A percentile compares a stretch with the other conserved stretches of the same genome.
These are phyloP conservation scores for Leccinum angustisporum DNA, from an alignment of 1,284 basidiomycete species.

Conservation along the genomic window DNA sequence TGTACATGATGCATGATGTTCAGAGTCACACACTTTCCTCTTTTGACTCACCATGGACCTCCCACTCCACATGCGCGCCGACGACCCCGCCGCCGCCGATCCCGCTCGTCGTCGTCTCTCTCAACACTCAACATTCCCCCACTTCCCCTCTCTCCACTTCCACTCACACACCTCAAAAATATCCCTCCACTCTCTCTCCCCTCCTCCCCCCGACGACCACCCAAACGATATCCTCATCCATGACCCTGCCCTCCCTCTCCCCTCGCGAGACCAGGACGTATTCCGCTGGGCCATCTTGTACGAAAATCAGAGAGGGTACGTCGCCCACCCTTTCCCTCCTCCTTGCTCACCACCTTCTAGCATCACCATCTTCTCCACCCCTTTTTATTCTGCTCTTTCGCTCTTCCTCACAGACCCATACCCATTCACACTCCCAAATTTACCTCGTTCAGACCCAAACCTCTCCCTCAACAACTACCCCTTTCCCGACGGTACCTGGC, in stretches of 20 bases:
- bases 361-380: constrained; percentile 67
- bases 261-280: constrained; percentile 44
- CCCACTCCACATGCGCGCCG: constrained; percentile 32
- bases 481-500: constrained; percentile 79
- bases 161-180: not conserved
- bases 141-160: constrained; percentile 35
- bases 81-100: constrained; percentile 42
- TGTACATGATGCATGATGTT: constrained; percentile 16
- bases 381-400: constrained; percentile 68
- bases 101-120: constrained; percentile 45
- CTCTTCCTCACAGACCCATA: constrained; percentile 74
- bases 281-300: constrained; percentile 77
- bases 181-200: not conserved
- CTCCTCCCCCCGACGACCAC: not conserved
- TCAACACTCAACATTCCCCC: constrained; percentile 33
- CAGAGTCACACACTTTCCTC: not conserved
- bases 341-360: constrained; percentile 37
- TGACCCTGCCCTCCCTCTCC: constrained; percentile 23
- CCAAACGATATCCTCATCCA: constrained; percentile 39
- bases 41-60: constrained; percentile 23
- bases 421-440: constrained; percentile 65
- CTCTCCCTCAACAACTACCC: constrained; percentile 64
- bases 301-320: constrained; percentile 79
- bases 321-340: constrained; percentile 10
- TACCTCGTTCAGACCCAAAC: constrained; percentile 48